Conservation (phyloP, 2,329 filamentous ascomycete genomes). For the Xylariaceae sp. region DNA sequence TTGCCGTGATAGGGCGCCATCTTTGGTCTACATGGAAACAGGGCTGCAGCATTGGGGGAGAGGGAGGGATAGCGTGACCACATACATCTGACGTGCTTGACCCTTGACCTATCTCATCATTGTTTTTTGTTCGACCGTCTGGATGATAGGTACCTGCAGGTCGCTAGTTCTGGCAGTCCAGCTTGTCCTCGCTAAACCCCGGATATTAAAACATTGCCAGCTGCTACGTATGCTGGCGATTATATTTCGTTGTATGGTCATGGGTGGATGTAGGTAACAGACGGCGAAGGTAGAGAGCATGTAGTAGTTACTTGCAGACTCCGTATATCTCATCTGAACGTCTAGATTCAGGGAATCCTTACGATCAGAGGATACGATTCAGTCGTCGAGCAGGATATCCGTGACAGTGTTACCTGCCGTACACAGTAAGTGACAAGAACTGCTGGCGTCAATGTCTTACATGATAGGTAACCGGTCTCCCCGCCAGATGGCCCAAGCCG, state of each 20-base stretch:
- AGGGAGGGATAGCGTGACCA: slow-evolving; percentile 7
- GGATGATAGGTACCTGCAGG: slow-evolving; percentile 5
- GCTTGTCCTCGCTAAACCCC: background rate
- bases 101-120: background rate
- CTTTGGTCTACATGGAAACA: background rate
- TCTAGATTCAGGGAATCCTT: background rate
- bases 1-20: slow-evolving; percentile 3
- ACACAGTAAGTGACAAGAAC: background rate
- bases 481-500: too few relatives aligned
- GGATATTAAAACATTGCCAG: background rate
- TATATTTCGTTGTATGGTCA: background rate
- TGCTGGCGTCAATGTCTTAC: background rate
- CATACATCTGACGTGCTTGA: slow-evolving; percentile 4
- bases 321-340: too few relatives aligned
- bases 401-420: too few relatives aligned
- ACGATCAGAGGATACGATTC: background rate
- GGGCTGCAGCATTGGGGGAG: slow-evolving; percentile 11
- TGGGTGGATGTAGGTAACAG: too few relatives aligned
- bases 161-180: slow-evolving; percentile 9
- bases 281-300: too few relatives aligned
- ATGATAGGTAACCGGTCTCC: background rate
- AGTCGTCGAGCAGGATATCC: background rate
- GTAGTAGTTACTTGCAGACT: too few relatives aligned
- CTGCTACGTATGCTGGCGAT: background rate
- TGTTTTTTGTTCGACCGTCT: background rate